These are phyloP conservation scores for Carex kokanica DNA, from an alignment of 176 grass and related monocot species.

Conservation along the genomic window DNA sequence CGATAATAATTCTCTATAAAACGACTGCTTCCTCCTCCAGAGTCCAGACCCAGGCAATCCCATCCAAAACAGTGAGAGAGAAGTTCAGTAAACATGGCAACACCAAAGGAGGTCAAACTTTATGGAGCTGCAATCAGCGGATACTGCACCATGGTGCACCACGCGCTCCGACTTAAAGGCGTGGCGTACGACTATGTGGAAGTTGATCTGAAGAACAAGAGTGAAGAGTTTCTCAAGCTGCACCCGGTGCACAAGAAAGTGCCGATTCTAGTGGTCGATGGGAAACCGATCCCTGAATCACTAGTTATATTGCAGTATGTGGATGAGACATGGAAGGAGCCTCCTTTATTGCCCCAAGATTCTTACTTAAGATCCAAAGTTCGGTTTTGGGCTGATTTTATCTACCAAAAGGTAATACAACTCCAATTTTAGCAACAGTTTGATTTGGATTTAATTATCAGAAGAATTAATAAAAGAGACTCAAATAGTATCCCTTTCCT, in stretches of 20 bases:
- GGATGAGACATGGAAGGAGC: slow-evolving; percentile 29
- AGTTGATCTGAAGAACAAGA: slow-evolving; percentile 43
- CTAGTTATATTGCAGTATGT: slow-evolving; percentile 33
- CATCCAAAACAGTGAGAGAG: background rate
- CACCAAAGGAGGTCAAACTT: slow-evolving; percentile 33
- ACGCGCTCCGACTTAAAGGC: slow-evolving; percentile 36
- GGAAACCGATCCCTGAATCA: slow-evolving; percentile 30
- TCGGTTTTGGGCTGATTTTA: slow-evolving; percentile 33
- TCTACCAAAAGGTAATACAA: slow-evolving; percentile 35
- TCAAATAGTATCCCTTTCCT: too few species aligned
- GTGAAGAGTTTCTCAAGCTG: slow-evolving; percentile 30
- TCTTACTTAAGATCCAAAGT: slow-evolving; percentile 26
- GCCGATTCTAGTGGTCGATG: slow-evolving; percentile 37
- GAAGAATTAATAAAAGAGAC: too few species aligned
- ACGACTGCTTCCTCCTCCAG: background rate
- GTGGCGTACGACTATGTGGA: slow-evolving; percentile 24
- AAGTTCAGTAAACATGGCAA: slow-evolving; percentile 2
- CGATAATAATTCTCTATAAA: background rate
- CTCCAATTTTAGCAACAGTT: background rate
- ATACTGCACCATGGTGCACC: slow-evolving; percentile 19
- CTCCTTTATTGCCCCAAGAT: slow-evolving; percentile 29
- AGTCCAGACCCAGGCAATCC: background rate
- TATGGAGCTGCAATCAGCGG: background rate
- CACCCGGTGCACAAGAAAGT: slow-evolving; percentile 48
- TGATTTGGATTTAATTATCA: background rate